Evolutionary conservation across 2,329 filamentous ascomycete genomes (phyloP), one percentile per base, ranked within the genome.

Genomic region (Aureobasidium sp.): DNA sequence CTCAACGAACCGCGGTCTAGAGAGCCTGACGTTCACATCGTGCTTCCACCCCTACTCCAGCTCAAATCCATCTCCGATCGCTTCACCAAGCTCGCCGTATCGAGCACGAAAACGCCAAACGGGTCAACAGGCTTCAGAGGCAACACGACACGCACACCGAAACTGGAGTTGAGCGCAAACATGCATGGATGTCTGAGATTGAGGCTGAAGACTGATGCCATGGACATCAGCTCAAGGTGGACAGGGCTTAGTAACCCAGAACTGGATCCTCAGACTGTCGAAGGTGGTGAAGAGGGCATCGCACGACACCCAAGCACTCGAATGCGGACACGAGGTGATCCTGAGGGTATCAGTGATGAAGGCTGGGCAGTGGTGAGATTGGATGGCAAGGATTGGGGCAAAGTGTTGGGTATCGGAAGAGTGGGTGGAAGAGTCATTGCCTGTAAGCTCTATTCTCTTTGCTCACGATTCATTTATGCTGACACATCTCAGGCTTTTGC

Each of bases 51-150:
- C 5, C 78, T 99, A 4, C 79, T 91, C 43, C 92, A 96, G 69
- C 80, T 99, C 61, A 96, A 97, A 71, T 88, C 87, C 64, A 94
- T 99, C 64, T 95, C 90, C 4, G 94, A 99, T 73, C 86, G 94
- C 57, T 97, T 97, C 75, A 97, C 91, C 43, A 93, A 89, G 69
- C 83, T 97, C 2, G 90, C 89, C 1, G 67, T 77, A 11, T 69
- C 74, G 3, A 67, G 65, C 17, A 75, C 82, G 51, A 62, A 65
- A 25, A 58, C 62, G 5, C 55, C 58, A 1, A 47, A 43, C 15
- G 64, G 66, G 2, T 45, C 47, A 8, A 68, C 69, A 57, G 71
- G 84, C 7, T 70, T 72, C 61, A 21, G 64, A 60, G 62, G 65
- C 61, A 60, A 65, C 60, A 59, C 65, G 19, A 68, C 64, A 15